These are phyloP conservation scores for Curvularia eragrostidis DNA, from an alignment of 2,329 filamentous ascomycete species.

Conservation along the genomic window DNA sequence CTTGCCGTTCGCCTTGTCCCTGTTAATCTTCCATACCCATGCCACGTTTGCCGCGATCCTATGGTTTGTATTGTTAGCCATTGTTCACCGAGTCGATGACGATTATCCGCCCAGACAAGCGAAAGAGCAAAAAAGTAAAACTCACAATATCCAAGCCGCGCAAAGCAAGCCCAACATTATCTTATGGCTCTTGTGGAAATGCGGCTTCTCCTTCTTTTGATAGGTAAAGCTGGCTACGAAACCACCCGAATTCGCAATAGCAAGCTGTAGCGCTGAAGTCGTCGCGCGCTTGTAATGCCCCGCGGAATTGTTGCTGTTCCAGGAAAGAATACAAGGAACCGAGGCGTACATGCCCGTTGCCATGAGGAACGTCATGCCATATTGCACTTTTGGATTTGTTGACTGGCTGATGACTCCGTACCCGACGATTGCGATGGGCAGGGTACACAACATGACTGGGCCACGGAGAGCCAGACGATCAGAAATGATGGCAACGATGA, in stretches of 20 bases:
- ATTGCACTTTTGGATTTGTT: slow-evolving; percentile 60
- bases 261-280: slow-evolving; percentile 68
- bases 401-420: slow-evolving; percentile 69
- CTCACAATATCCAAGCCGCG: slow-evolving; percentile 69
- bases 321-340: slow-evolving; percentile 68
- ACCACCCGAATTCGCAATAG: slow-evolving; percentile 71
- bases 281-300: slow-evolving; percentile 75
- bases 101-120: no score
- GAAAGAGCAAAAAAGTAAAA: slow-evolving; percentile 31
- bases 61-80: neutral
- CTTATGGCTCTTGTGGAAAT: slow-evolving; percentile 66
- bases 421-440: slow-evolving; percentile 69
- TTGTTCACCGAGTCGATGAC: neutral
- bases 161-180: slow-evolving; percentile 66
- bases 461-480: slow-evolving; percentile 67
- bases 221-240: slow-evolving; percentile 72
- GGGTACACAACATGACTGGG: slow-evolving; percentile 66
- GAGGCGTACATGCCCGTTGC: slow-evolving; percentile 69
- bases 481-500: slow-evolving; percentile 64
- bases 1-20: slow-evolving; percentile 66
- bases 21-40: slow-evolving; percentile 69
- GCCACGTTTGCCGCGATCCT: slow-evolving; percentile 67
- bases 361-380: slow-evolving; percentile 73
- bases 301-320: slow-evolving; percentile 72
- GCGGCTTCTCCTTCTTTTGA: slow-evolving; percentile 61